phyloP scores from a whole-genome alignment of 108 stramenopile species.

The Pseudonitzschia pungens region DNA sequence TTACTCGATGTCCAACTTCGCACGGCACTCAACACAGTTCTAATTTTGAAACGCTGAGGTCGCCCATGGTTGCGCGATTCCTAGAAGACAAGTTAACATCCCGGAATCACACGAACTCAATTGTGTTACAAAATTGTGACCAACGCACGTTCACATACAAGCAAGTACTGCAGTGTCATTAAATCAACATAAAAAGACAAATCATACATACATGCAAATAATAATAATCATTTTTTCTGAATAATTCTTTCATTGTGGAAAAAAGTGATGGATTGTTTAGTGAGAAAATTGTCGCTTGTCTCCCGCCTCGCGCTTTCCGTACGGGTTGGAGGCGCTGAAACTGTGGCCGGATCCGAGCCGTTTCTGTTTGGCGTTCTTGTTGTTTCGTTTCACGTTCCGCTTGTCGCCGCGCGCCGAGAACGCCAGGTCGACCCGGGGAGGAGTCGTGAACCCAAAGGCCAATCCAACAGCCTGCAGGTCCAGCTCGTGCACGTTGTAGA shows the following conservation, averaged over 20 bases:
- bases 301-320: conserved; percentile 80
- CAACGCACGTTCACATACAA: too few relatives aligned
- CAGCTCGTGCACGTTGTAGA: conserved; percentile 96
- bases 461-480: conserved; percentile 93
- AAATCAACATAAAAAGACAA: too few relatives aligned
- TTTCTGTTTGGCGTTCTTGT: conserved; percentile 25
- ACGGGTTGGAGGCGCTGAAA: conserved; percentile 96
- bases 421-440: conserved; percentile 95
- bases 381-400: conserved; percentile 43
- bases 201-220: too few relatives aligned
- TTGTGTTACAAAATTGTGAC: too few relatives aligned
- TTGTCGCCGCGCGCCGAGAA: conserved; percentile 78
- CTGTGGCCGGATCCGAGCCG: conserved; percentile 73
- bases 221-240: too few relatives aligned
- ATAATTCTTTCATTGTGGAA: neutral
- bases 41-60: too few relatives aligned
- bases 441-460: conserved; percentile 97
- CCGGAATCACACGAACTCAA: too few relatives aligned
- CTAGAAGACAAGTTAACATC: too few relatives aligned
- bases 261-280: conserved; percentile 24
- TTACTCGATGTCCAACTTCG: too few relatives aligned
- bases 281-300: conserved; percentile 94
- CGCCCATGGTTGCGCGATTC: too few relatives aligned
- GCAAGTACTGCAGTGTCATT: too few relatives aligned
- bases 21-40: too few relatives aligned